phyloP scores from a whole-genome alignment of 352 stramenopile species.

The Plasmopara viticola region DNA sequence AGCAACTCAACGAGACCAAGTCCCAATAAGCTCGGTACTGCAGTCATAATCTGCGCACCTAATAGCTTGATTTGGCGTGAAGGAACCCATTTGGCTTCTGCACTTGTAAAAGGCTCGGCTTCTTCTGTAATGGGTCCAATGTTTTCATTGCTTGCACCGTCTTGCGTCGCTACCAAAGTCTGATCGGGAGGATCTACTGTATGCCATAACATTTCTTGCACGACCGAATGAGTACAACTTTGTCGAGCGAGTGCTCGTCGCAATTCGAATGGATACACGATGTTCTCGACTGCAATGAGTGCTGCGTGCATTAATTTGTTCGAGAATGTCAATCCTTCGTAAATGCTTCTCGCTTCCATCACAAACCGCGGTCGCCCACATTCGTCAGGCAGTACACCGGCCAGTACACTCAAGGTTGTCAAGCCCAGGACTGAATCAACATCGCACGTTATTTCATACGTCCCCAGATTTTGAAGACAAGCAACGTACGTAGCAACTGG shows the following conservation, averaged over 20 bases:
- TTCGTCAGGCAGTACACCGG: conserved; percentile 42
- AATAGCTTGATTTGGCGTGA: conserved; percentile 33
- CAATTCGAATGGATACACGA: conserved; percentile 60
- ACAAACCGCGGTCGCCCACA: conserved; percentile 46
- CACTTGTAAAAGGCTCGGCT: conserved; percentile 9
- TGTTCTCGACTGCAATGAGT: conserved; percentile 58
- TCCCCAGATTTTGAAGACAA: conserved; percentile 34
- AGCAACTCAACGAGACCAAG: conserved; percentile 48
- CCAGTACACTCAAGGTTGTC: conserved; percentile 21
- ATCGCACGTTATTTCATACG: conserved; percentile 35
- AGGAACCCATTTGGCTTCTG: conserved; percentile 28
- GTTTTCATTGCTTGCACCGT: not conserved
- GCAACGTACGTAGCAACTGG: conserved; percentile 32
- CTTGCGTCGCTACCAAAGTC: conserved; percentile 6
- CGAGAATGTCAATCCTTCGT: conserved; percentile 37
- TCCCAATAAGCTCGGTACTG: conserved; percentile 22
- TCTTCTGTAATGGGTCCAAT: conserved; percentile 2
- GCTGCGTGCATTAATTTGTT: conserved; percentile 45
- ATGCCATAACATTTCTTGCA: conserved; percentile 37
- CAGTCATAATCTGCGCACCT: conserved; percentile 19
- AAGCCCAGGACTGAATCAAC: conserved; percentile 36
- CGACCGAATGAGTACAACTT: conserved; percentile 14
- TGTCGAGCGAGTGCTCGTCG: conserved; percentile 29
- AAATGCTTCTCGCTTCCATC: conserved; percentile 45
- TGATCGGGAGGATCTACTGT: conserved; percentile 21